A percentile compares a stretch with the other conserved stretches of the same genome.
Conservation (phyloP, 371 early-diverging fungal species). For the Rhizopus sp. region DNA sequence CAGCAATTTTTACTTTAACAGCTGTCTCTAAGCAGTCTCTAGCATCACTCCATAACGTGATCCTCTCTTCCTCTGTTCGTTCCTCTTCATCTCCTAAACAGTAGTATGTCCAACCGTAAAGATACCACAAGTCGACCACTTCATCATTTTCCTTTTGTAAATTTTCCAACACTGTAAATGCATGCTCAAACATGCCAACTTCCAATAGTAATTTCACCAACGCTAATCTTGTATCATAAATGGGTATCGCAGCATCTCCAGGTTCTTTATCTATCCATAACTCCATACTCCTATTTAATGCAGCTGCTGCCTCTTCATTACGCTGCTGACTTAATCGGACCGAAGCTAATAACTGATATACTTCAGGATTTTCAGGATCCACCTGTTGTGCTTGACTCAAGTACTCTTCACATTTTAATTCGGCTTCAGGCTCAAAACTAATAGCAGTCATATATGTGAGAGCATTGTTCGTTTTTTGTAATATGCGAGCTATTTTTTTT, state of each 20-base stretch:
- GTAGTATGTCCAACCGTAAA: conserved; percentile 92
- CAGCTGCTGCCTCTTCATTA: conserved; percentile 78
- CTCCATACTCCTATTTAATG: conserved; percentile 66
- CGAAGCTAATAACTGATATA: conserved; percentile 89
- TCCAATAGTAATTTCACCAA: conserved; percentile 84
- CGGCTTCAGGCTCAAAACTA: conserved; percentile 91
- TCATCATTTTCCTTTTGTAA: conserved; percentile 90
- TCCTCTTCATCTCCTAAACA: conserved; percentile 72
- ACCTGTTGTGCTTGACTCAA: conserved; percentile 66
- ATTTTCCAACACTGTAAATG: conserved; percentile 78
- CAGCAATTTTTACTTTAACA: conserved; percentile 57
- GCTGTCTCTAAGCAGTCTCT: conserved; percentile 77
- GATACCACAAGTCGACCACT: conserved; percentile 89
- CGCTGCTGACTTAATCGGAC: conserved; percentile 87
- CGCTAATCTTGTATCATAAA: conserved; percentile 80
- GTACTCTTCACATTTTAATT: conserved; percentile 78
- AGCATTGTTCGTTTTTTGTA: not conserved
- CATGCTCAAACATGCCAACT: conserved; percentile 71
- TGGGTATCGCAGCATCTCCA: conserved; percentile 66
- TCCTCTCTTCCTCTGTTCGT: conserved; percentile 50
- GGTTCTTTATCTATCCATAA: conserved; percentile 75
- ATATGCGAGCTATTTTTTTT: not conserved
- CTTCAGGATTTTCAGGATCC: conserved; percentile 79
- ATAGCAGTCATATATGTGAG: not conserved
- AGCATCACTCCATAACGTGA: conserved; percentile 67